Evolutionary conservation across 2,329 filamentous ascomycete genomes (phyloP).

Genomic region (Amesomyces nigricolor): DNA sequence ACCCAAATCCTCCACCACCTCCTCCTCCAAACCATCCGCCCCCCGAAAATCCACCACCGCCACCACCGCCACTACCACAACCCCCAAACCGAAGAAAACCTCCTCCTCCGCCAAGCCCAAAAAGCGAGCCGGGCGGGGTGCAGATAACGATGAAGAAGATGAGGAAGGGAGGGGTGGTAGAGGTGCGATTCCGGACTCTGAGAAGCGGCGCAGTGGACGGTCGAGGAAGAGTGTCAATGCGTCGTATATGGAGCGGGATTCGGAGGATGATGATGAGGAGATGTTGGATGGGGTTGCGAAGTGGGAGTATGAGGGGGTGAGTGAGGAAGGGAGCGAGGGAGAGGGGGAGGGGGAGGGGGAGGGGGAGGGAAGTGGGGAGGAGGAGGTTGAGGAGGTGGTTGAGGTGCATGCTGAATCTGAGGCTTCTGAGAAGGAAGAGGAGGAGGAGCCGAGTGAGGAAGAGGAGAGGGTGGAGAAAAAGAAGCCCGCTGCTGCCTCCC

Average conservation of each 20-base stretch:
- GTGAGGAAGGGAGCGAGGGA: conserved; percentile 20
- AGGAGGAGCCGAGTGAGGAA: background rate
- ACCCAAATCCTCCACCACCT: background rate
- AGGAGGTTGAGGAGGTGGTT: conserved; percentile 16
- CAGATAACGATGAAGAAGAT: conserved; percentile 33
- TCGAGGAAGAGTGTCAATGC: conserved; percentile 38
- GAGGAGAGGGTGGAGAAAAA: background rate
- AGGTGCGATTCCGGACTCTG: conserved; percentile 33
- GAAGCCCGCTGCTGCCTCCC: background rate
- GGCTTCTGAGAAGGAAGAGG: background rate
- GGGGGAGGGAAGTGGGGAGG: conserved; percentile 3
- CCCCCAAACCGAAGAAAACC: conserved; percentile 32
- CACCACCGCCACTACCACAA: conserved; percentile 20
- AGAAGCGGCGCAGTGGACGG: conserved; percentile 54
- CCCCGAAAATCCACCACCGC: conserved; percentile 31
- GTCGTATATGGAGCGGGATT: conserved; percentile 53
- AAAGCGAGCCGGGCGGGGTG: conserved; percentile 18
- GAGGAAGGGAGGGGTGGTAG: conserved; percentile 25
- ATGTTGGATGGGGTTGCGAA: conserved; percentile 56
- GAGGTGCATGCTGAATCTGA: background rate
- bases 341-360: conserved; percentile 14
- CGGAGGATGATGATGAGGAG: conserved; percentile 54
- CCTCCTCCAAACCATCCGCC: conserved; percentile 24
- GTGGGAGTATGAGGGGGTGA: conserved; percentile 46
- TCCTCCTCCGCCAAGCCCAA: conserved; percentile 24